phyloP scores from a whole-genome alignment of 2,329 filamentous ascomycete species.

The Colletotrichum karsti region DNA sequence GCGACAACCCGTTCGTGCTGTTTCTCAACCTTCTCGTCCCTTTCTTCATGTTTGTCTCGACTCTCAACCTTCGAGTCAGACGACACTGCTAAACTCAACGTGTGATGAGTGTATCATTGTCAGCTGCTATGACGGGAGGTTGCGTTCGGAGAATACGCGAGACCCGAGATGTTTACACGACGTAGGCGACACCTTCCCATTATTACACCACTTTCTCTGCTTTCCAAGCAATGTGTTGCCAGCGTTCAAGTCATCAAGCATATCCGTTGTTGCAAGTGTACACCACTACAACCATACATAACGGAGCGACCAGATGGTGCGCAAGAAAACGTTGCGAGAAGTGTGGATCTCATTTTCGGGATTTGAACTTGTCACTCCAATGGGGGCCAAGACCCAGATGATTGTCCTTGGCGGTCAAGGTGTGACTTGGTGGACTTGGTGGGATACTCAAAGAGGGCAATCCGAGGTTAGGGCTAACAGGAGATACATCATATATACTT shows the following conservation, averaged over 20 bases:
- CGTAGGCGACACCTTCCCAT: neutral
- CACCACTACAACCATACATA: neutral
- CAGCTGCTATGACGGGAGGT: neutral
- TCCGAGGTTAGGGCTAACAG: neutral
- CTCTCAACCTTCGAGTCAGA: neutral
- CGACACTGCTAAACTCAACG: neutral
- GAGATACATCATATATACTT: neutral
- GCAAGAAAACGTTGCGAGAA: neutral
- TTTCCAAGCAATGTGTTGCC: neutral
- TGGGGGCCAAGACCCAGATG: constrained; percentile 10
- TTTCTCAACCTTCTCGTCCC: neutral
- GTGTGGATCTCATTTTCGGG: constrained; percentile 15
- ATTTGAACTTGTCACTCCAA: constrained; percentile 13
- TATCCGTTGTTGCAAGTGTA: constrained; percentile 1
- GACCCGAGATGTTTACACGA: neutral
- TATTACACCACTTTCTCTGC: neutral
- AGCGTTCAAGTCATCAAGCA: neutral
- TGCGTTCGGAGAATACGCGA: constrained; percentile 10
- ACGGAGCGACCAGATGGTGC: neutral
- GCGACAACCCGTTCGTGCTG: neutral
- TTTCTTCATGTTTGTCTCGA: neutral
- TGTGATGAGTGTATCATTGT: neutral
- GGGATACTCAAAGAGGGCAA: neutral
- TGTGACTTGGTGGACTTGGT: neutral
- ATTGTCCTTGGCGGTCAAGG: constrained; percentile 1